A percentile compares a stretch with the other conserved stretches of the same genome.
Evolutionary conservation across 2,329 filamentous ascomycete genomes (phyloP).

Genomic region (Paraphoma chrysanthemicola): DNA sequence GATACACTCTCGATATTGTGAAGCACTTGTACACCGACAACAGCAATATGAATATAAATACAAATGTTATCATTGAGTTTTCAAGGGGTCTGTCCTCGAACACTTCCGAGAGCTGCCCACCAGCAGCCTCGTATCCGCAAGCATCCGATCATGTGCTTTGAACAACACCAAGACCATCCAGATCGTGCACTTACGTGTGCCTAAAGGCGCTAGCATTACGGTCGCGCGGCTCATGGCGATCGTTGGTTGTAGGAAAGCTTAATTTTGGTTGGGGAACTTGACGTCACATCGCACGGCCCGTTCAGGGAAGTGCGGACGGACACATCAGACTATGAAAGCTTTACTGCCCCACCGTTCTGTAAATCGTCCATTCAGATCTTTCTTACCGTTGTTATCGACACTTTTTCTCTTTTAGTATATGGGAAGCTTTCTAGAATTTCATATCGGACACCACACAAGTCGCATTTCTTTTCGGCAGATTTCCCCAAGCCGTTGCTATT

Average conservation of each 20-base stretch:
- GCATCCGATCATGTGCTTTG: neutral
- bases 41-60: no score
- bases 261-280: slow-evolving; percentile 15
- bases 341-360: neutral
- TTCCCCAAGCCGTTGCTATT: neutral
- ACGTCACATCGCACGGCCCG: slow-evolving; percentile 18
- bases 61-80: no score
- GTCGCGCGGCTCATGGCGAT: slow-evolving; percentile 18
- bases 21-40: no score
- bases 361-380: neutral
- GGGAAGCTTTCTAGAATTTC: no score
- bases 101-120: no score
- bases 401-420: neutral
- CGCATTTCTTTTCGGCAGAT: neutral
- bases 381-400: neutral
- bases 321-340: slow-evolving; percentile 14
- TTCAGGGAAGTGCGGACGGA: slow-evolving; percentile 9
- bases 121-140: neutral
- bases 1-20: neutral
- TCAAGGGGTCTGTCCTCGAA: no score
- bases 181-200: slow-evolving; percentile 11
- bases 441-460: no score
- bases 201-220: slow-evolving; percentile 3
- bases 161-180: slow-evolving; percentile 3
- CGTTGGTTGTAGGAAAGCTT: slow-evolving; percentile 15